Base-by-base conservation (phyloP, 1,284 basidiomycete species). In the Ceratobasidium sp. region DNA sequence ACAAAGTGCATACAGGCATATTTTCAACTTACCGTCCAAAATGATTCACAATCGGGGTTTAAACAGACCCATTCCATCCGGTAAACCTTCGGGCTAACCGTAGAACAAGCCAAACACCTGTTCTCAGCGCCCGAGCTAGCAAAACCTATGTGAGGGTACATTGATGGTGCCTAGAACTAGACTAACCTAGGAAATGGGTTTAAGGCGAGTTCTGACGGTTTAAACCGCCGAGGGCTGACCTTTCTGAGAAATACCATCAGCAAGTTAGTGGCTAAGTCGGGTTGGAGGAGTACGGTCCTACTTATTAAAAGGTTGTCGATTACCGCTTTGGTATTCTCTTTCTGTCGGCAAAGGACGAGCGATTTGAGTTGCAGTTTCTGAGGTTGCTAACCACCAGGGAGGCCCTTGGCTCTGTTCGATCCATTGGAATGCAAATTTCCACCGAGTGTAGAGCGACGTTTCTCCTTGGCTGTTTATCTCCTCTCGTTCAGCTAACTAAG, bases 371-470 rank as follows among this genome's bases (percentile, higher is more conserved):
- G 50, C 4, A 1, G 52, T 33, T n/a, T 40, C 64, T 40, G 73
- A 26, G 12, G 64, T 13, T 59, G 57, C 64, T 20, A 52, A 15
- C 73, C 73, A 76, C 73, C 73, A 76, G 13, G 73, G 73, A 46
- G 73, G 64, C 5, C 73, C 73, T 42, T 76, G 73, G 38, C 46
- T 52, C 20, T 61, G 52, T 26, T 76, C 73, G n/a, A 76, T 67
- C 40, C 64, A 76, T 23, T 76, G 73, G 38, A 76, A 76, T 17
- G 73, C 73, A 46, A 76, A 76, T 23, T 76, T 76, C 73, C 73
- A 76, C 5, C 73, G 73, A 6, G 73, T 76, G 26, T 76, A 52
- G 26, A 65, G 33, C 5, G 50, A 65, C 12, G 23, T 56, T 50
- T 38, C 50, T n/a, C 73, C 64, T 67, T 76, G 73, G 23, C 26